Conservation (phyloP, 345 rosid species). For the Pelargonium nanum region DNA sequence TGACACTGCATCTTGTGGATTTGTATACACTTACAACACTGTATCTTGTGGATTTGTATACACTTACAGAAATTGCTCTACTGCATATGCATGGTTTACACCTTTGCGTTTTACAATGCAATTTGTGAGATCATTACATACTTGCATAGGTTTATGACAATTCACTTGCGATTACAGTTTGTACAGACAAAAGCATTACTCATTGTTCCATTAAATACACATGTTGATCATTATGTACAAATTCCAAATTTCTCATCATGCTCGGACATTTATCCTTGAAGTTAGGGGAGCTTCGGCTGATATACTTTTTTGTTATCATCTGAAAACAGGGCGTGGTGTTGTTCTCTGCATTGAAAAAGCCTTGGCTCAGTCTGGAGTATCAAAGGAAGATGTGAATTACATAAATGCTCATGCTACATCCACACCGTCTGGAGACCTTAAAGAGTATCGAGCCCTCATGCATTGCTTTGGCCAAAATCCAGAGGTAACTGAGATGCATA, state of each 20-base stretch:
- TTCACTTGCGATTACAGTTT: too few species aligned
- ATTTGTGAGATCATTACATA: background rate
- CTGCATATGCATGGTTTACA: background rate
- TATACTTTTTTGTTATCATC: background rate
- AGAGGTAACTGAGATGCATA: conserved; percentile 32
- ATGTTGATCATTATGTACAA: too few species aligned
- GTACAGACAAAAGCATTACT: too few species aligned
- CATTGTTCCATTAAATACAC: too few species aligned
- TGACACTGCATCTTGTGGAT: background rate
- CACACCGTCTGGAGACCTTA: conserved; percentile 77
- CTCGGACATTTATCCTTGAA: too few species aligned
- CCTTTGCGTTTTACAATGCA: background rate
- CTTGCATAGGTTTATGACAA: background rate
- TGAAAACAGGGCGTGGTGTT: conserved; percentile 55
- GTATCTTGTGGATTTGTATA: background rate
- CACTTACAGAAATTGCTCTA: too few species aligned
- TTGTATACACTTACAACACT: background rate
- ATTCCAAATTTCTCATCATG: too few species aligned
- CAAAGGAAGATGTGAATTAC: conserved; percentile 65
- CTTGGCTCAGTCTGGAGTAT: conserved; percentile 56
- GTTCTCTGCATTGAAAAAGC: conserved; percentile 85
- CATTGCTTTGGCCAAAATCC: conserved; percentile 73
- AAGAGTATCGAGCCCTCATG: conserved; percentile 70
- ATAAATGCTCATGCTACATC: conserved; percentile 96
- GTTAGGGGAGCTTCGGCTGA: background rate